A percentile compares a stretch with the other conserved stretches of the same genome.
Conservation (phyloP, 345 rosid species). For the Citrus cavaleriei region DNA sequence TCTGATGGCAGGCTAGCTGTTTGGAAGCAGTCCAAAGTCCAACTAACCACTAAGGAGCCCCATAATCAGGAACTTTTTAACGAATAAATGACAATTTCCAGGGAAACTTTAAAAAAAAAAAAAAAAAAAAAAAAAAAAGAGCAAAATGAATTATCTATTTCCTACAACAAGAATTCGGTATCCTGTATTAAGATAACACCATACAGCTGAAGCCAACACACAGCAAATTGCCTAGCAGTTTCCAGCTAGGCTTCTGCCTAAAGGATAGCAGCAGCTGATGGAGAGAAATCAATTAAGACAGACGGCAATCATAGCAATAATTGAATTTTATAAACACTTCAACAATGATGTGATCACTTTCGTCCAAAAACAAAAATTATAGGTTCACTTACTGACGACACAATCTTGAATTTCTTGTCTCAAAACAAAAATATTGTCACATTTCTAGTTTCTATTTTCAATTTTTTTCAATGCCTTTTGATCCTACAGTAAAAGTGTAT, state of each 20-base stretch:
- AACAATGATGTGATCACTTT: neutral
- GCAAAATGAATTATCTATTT: no score
- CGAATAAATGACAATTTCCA: neutral
- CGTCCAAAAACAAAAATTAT: neutral
- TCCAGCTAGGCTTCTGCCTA: neutral
- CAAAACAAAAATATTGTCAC: neutral
- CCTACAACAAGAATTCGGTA: no score
- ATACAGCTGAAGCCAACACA: neutral
- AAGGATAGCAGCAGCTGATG: neutral
- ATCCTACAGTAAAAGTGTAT: neutral
- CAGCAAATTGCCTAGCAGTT: neutral
- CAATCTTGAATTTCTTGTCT: neutral
- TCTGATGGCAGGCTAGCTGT: neutral
- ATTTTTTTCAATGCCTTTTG: neutral
- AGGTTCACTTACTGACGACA: neutral
- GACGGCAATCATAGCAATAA: neutral
- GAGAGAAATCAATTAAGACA: neutral
- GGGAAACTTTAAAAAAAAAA: no score
- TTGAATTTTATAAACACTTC: neutral
- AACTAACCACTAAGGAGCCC: neutral
- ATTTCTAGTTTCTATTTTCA: neutral
- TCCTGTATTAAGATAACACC: neutral
- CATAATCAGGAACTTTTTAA: neutral
- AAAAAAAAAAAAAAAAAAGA: fast-evolving
- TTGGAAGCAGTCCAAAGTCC: no score